Percentiles rank a stretch among this genome's conserved stretches.
Evolutionary conservation across 2,329 filamentous ascomycete genomes (phyloP).

Genomic region (Colletotrichum godetiae): DNA sequence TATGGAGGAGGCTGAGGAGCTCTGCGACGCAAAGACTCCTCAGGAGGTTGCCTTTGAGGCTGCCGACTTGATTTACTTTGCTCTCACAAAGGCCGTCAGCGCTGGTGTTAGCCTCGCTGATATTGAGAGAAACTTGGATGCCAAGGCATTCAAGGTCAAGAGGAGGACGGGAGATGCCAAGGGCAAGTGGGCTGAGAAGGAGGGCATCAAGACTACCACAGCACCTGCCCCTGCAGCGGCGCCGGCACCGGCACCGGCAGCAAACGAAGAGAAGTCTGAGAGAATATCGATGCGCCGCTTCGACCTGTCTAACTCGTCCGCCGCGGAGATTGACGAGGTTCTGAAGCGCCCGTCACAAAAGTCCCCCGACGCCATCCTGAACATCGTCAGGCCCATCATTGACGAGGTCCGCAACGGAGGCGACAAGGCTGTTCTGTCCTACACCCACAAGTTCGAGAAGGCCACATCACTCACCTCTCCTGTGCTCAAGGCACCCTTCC

Average conservation of each 20-base stretch:
- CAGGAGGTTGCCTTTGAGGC: conserved; percentile 93
- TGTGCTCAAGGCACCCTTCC: conserved; percentile 90
- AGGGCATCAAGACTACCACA: conserved; percentile 67
- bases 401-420: conserved; percentile 85
- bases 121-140: conserved; percentile 91
- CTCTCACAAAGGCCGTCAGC: conserved; percentile 87
- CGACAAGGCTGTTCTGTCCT: conserved; percentile 88
- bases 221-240: conserved; percentile 38
- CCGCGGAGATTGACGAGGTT: conserved; percentile 75
- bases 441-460: conserved; percentile 98
- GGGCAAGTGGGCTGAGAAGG: conserved; percentile 88
- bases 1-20: conserved; percentile 96
- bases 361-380: conserved; percentile 93
- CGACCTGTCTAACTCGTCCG: conserved; percentile 72
- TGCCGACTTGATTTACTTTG: conserved; percentile 96
- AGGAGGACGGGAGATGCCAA: conserved; percentile 94
- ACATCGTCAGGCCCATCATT: conserved; percentile 91
- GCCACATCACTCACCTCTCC: conserved; percentile 90
- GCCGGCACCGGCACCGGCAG: conserved; percentile 50
- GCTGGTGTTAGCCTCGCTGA: conserved; percentile 88
- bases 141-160: conserved; percentile 96
- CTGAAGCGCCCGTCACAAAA: conserved; percentile 92
- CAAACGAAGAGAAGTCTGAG: conserved; percentile 52
- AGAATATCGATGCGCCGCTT: conserved; percentile 88
- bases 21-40: conserved; percentile 86